Conservation (phyloP, 192 early-diverging fungal species). For the Umbelopsis isabellina region DNA sequence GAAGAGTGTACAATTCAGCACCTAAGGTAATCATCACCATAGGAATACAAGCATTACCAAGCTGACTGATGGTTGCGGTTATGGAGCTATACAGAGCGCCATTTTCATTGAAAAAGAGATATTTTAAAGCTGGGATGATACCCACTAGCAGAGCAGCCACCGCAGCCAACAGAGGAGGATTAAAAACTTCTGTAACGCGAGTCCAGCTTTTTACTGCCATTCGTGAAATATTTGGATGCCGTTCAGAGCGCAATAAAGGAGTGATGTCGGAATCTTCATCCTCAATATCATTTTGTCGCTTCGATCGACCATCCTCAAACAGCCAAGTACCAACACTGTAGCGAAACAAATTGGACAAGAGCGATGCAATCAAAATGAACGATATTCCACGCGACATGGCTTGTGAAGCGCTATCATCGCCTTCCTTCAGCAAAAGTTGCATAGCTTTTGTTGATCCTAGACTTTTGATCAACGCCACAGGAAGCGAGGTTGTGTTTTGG, state of each 20-base stretch:
- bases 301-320: not conserved
- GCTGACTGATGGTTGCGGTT: not conserved
- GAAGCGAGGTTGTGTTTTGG: constrained; percentile 28
- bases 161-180: constrained; percentile 29
- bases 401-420: constrained; percentile 13
- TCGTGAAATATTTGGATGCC: not conserved
- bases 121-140: constrained; percentile 15
- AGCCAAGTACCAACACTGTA: constrained; percentile 30
- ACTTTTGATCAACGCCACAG: constrained; percentile 26
- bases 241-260: not conserved
- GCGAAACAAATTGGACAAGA: constrained; percentile 25
- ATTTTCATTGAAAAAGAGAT: constrained; percentile 10
- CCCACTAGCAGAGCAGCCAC: constrained; percentile 18
- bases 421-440: constrained; percentile 1
- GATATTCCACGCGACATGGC: constrained; percentile 20
- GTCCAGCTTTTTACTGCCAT: not conserved
- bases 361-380: constrained; percentile 19
- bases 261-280: not conserved
- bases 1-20: constrained; percentile 28
- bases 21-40: constrained; percentile 28
- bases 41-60: constrained; percentile 22
- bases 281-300: not conserved
- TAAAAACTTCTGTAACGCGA: constrained; percentile 1
- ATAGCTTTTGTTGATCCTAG: constrained; percentile 24
- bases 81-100: not conserved